Percentiles rank a stretch among this genome's conserved stretches.
Evolutionary conservation across 176 grass and related monocot genomes (phyloP).

Genomic region (Carex myosuroides): DNA sequence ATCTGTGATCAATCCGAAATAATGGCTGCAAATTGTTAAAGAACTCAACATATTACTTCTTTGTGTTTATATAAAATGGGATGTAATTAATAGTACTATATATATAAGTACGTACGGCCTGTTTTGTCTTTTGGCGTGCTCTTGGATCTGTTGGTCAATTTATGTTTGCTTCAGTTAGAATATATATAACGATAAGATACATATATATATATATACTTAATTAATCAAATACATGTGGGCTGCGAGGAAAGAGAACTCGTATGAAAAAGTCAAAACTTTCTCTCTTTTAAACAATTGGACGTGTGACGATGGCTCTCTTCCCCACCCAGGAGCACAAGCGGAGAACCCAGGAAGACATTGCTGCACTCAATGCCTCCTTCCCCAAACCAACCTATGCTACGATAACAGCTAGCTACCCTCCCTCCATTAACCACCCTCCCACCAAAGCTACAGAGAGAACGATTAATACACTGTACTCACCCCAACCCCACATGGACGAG

Average conservation of each 20-base stretch:
- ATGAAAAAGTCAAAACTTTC: neutral
- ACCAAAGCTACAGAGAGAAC: too few species aligned
- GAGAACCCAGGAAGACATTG: too few species aligned
- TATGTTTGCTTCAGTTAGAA: neutral
- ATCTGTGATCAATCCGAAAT: neutral
- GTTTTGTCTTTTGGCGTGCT: neutral
- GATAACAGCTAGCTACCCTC: too few species aligned
- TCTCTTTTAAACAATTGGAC: neutral
- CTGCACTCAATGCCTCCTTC: too few species aligned
- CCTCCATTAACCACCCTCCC: too few species aligned
- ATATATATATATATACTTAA: neutral
- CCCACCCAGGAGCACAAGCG: too few species aligned
- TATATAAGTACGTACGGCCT: too few species aligned
- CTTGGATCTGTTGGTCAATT: neutral
- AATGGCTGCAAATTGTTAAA: neutral
- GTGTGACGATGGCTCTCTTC: too few species aligned
- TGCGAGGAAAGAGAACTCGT: neutral
- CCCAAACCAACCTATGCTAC: too few species aligned
- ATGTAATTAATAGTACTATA: neutral
- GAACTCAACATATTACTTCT: neutral
- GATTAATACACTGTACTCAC: too few species aligned
- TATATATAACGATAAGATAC: conserved; percentile 1
- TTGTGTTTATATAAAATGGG: neutral
- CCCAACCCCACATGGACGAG: too few species aligned
- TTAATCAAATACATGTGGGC: neutral